phyloP scores from a whole-genome alignment of 2,329 filamentous ascomycete genomes.

The Teratosphaeria viscida region DNA sequence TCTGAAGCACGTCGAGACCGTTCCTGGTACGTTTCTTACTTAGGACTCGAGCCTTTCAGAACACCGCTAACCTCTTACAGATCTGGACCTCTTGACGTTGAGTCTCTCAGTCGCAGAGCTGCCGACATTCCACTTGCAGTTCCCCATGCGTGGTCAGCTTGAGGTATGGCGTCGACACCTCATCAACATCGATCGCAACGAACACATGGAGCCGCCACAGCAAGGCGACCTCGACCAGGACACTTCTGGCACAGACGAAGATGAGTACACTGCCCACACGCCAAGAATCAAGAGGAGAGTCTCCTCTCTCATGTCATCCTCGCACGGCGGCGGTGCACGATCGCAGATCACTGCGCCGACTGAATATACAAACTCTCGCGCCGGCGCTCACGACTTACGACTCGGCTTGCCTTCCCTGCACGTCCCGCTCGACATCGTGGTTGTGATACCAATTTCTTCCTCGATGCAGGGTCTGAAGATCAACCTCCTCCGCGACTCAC shows the following conservation, averaged over 20 bases:
- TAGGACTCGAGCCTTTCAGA: not conserved
- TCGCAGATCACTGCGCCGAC: conserved; percentile 83
- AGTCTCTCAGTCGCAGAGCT: conserved; percentile 86
- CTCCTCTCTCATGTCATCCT: conserved; percentile 70
- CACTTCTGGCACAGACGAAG: conserved; percentile 74
- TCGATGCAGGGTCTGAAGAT: conserved; percentile 99
- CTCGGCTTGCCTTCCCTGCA: conserved; percentile 51
- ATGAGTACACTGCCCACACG: conserved; percentile 53
- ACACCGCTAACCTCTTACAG: conserved; percentile 30
- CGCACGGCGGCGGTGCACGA: conserved; percentile 62
- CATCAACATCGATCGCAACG: conserved; percentile 64
- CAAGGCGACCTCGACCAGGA: conserved; percentile 68
- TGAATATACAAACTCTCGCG: conserved; percentile 68
- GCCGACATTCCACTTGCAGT: conserved; percentile 86
- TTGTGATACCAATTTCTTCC: conserved; percentile 92
- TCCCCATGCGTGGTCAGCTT: conserved; percentile 71
- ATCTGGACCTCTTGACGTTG: conserved; percentile 77
- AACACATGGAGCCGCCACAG: conserved; percentile 48
- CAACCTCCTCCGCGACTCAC: conserved; percentile 78
- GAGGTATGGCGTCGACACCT: conserved; percentile 86
- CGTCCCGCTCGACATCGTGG: conserved; percentile 87
- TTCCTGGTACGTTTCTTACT: conserved; percentile 30
- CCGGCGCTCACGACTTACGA: conserved; percentile 35
- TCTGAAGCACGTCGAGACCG: conserved; percentile 73
- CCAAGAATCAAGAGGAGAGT: conserved; percentile 51